phyloP scores from a whole-genome alignment of 1,284 basidiomycete genomes.

The Cutaneotrichosporon sp. region DNA sequence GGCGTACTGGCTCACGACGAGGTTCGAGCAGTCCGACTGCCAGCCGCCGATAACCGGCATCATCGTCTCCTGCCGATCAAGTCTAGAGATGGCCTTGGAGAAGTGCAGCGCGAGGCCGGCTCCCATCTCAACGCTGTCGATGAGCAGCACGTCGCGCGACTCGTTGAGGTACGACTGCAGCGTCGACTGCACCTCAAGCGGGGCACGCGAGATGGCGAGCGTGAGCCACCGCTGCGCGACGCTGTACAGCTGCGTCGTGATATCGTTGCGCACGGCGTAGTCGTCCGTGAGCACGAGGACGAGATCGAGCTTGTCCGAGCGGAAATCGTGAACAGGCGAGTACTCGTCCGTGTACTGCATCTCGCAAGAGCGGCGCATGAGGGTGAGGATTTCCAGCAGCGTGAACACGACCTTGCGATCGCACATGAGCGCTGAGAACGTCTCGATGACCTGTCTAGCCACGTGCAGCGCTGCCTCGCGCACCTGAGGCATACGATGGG shows the following conservation, averaged over 20 bases:
- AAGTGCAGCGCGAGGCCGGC: constrained; percentile 83
- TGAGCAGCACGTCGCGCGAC: constrained; percentile 65
- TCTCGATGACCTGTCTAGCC: constrained; percentile 80
- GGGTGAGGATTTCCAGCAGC: constrained; percentile 86
- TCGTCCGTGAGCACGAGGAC: constrained; percentile 81
- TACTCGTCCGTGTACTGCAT: constrained; percentile 93
- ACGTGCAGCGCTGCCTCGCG: constrained; percentile 79
- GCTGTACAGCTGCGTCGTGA: constrained; percentile 70
- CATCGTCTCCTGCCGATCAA: constrained; percentile 67
- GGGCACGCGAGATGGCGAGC: constrained; percentile 78
- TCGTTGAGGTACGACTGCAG: constrained; percentile 81
- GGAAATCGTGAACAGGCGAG: constrained; percentile 79
- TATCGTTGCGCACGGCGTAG: constrained; percentile 80
- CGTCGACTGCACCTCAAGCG: constrained; percentile 87
- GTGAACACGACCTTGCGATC: constrained; percentile 81
- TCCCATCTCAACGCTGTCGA: constrained; percentile 79
- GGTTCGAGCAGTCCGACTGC: constrained; percentile 70
- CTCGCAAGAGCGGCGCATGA: constrained; percentile 83
- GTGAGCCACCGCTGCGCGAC: constrained; percentile 81
- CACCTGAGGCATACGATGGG: constrained; percentile 77
- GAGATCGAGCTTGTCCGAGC: constrained; percentile 72
- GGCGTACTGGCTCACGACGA: constrained; percentile 73
- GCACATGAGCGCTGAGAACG: constrained; percentile 92
- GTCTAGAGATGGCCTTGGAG: constrained; percentile 73
- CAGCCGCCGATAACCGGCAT: constrained; percentile 53